Conservation (phyloP, 176 grass and related monocot species). For the Guadua angustifolia region DNA sequence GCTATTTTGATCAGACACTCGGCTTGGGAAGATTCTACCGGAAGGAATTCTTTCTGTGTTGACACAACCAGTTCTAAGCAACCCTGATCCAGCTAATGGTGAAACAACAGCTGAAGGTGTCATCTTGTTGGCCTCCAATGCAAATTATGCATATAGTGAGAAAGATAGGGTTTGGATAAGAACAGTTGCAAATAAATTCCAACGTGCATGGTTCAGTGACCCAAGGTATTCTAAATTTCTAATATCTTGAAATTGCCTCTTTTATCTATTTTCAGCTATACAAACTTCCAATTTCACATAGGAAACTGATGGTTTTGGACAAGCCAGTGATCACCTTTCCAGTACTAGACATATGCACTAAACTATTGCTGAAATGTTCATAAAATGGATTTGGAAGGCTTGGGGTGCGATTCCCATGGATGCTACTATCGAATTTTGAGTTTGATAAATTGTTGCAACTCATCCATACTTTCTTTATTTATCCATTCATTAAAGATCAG, state of each 20-base stretch:
- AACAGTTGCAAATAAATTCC: constrained; percentile 83
- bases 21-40: constrained; percentile 64
- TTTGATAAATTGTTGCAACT: neutral
- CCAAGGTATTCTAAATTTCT: constrained; percentile 35
- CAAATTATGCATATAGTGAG: constrained; percentile 83
- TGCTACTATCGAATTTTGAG: neutral
- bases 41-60: constrained; percentile 69
- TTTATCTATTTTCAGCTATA: constrained; percentile 20
- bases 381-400: neutral
- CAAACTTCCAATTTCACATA: constrained; percentile 14
- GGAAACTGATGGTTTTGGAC: constrained; percentile 6
- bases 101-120: constrained; percentile 61
- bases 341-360: neutral
- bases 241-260: neutral
- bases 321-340: neutral
- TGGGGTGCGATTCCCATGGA: neutral
- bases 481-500: neutral
- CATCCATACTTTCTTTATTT: neutral
- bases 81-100: constrained; percentile 39
- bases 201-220: constrained; percentile 16
- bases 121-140: constrained; percentile 76
- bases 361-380: neutral
- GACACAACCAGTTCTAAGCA: constrained; percentile 58
- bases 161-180: constrained; percentile 93
- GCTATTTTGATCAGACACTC: constrained; percentile 58